These are phyloP conservation scores for Rhizomucor miehei DNA, from an alignment of 371 early-diverging fungal species.

Conservation along the genomic window DNA sequence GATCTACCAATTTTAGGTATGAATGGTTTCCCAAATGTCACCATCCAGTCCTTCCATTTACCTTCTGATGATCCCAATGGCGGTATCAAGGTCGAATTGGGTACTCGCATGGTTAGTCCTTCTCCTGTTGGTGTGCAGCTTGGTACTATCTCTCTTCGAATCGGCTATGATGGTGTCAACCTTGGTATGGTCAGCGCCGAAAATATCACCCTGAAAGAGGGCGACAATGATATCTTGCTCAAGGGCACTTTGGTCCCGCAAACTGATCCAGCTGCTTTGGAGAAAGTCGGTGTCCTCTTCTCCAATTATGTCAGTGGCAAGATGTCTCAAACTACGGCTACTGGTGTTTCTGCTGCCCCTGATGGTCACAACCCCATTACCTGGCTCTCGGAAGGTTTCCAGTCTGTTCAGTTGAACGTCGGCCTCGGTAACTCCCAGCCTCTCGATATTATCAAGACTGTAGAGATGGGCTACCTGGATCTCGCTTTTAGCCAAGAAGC, in stretches of 20 bases:
- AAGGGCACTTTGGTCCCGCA: slow-evolving; percentile 54
- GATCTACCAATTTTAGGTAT: slow-evolving; percentile 33
- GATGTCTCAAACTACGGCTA: slow-evolving; percentile 48
- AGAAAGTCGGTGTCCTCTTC: slow-evolving; percentile 51
- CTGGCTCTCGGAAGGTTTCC: slow-evolving; percentile 62
- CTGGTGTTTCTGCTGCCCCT: slow-evolving; percentile 57
- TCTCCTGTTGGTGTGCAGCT: slow-evolving; percentile 61
- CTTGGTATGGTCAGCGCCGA: slow-evolving; percentile 51
- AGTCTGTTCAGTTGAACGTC: slow-evolving; percentile 49
- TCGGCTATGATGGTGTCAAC: slow-evolving; percentile 47
- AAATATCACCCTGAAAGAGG: slow-evolving; percentile 42
- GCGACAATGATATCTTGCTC: slow-evolving; percentile 49
- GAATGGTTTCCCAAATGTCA: slow-evolving; percentile 55
- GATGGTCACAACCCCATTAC: slow-evolving; percentile 52
- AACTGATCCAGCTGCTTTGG: slow-evolving; percentile 39
- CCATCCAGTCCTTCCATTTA: slow-evolving; percentile 52
- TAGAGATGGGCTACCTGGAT: slow-evolving; percentile 55
- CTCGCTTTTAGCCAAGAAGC: slow-evolving; percentile 43
- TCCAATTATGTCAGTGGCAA: slow-evolving; percentile 54
- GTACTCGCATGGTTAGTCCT: slow-evolving; percentile 53
- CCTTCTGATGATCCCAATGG: slow-evolving; percentile 56
- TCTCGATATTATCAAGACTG: slow-evolving; percentile 50
- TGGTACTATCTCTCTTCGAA: slow-evolving; percentile 53
- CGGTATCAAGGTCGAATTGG: slow-evolving; percentile 56
- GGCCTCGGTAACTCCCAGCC: slow-evolving; percentile 39